These are phyloP conservation scores for Pichia sorboxylosa DNA, from an alignment of 1,139 yeast species.

Conservation along the genomic window DNA sequence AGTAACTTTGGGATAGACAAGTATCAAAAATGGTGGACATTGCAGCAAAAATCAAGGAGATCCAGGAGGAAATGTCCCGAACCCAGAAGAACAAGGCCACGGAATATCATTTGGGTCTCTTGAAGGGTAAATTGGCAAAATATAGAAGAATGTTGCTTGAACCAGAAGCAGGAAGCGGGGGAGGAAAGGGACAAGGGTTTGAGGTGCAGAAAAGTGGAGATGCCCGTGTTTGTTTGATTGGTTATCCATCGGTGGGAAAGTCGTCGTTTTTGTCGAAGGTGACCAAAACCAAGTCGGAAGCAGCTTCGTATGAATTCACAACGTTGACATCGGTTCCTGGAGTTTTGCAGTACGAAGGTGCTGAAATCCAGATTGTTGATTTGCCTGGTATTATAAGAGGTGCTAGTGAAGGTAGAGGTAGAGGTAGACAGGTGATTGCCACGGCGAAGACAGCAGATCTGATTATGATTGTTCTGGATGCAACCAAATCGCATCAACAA, in stretches of 20 bases:
- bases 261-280: slow-evolving; percentile 79
- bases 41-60: slow-evolving; percentile 70
- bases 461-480: slow-evolving; percentile 87
- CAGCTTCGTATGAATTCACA: slow-evolving; percentile 91
- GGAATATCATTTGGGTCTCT: slow-evolving; percentile 86
- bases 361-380: slow-evolving; percentile 93
- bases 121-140: slow-evolving; percentile 92
- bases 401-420: slow-evolving; percentile 93
- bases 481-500: slow-evolving; percentile 86
- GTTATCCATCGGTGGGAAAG: slow-evolving; percentile 96
- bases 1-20: too few species aligned
- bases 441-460: slow-evolving; percentile 93
- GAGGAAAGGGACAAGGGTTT: slow-evolving; percentile 70
- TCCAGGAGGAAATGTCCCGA: slow-evolving; percentile 86
- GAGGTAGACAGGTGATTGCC: slow-evolving; percentile 94
- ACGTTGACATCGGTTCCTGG: slow-evolving; percentile 96
- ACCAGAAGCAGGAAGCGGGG: slow-evolving; percentile 64
- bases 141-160: slow-evolving; percentile 84
- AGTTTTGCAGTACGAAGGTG: slow-evolving; percentile 86
- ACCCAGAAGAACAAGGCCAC: slow-evolving; percentile 98
- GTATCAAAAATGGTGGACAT: slow-evolving; percentile 23
- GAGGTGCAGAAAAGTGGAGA: slow-evolving; percentile 95
- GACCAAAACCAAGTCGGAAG: slow-evolving; percentile 87
- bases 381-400: slow-evolving; percentile 96
- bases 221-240: slow-evolving; percentile 89